Evolutionary conservation across 2,329 filamentous ascomycete species (phyloP), one percentile per base, ranked within the genome.

Genomic region (Mycogone perniciosa): DNA sequence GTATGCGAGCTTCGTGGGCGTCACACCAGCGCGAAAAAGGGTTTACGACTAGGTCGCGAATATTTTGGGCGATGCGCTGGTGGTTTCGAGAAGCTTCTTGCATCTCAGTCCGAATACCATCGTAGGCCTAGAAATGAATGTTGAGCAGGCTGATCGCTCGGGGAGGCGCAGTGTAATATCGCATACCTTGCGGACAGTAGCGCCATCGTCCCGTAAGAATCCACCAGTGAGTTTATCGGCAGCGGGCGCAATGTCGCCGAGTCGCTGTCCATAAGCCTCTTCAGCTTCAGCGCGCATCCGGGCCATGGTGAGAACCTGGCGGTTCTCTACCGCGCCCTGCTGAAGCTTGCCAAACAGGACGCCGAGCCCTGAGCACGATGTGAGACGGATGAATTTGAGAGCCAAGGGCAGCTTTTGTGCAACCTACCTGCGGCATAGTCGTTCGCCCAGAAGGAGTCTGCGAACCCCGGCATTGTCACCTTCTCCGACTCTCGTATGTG

Each of bases 1-100:
- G 88, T 52, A 99, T 82, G 57, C 93, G 88, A 56, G 83, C 79
- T 60, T 95, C 91, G 72, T 99, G 93, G 52, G 92, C 87, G 62
- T 96, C 92, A 72, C 91, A 95, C 93, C 93, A 99, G 63, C 89
- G 85, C 53, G 89, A 82, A 71, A 99, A 99, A 6, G 93, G 95
- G 61, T 86, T 88, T 29, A 99, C 87, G 46, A 99, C 93, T 13
- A 99, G 81, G 68, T 99, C 92, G 57, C 92, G 87, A 64, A 99
- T 97, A 67, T 90, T 96, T 65, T 90, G 89, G 39, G 91, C 90
- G 58, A 99, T 97, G 74, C 96, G 96, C 67, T 85, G 86, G 76
- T 99, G 93, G 68, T 84, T 96, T 62, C 85, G 86, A 48, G 90
- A 76, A 29, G 91, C 91, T 65, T 95, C 88, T 59, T 89, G 81